These are phyloP conservation scores for Quercus bicolor DNA, from an alignment of 306 rosid genomes.

Conservation along the genomic window DNA sequence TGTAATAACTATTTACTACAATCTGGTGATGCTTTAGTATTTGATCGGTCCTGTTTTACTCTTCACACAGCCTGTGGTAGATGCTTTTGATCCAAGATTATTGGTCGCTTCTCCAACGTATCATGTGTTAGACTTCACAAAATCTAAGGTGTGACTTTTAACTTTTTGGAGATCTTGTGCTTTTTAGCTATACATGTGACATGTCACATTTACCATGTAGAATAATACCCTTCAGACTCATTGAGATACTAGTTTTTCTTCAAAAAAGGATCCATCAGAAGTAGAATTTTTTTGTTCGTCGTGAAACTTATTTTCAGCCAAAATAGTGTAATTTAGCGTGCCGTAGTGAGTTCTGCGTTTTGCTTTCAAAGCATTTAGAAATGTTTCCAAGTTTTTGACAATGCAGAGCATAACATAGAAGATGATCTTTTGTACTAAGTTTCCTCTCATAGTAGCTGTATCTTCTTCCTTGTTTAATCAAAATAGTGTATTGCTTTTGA, in stretches of 20 bases:
- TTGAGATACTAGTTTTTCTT: background rate
- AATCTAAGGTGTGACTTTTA: slow-evolving; percentile 46
- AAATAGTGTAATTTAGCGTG: background rate
- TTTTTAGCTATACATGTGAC: background rate
- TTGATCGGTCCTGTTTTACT: slow-evolving; percentile 9
- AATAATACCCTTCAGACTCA: background rate
- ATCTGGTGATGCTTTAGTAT: background rate
- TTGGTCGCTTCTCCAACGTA: slow-evolving; percentile 75
- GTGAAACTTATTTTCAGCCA: background rate
- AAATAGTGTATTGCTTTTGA: background rate
- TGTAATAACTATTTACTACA: background rate
- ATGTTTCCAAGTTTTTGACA: background rate
- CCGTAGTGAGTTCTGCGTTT: background rate
- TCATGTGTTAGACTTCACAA: slow-evolving; percentile 81
- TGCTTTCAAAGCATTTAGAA: background rate
- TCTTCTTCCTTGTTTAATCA: background rate
- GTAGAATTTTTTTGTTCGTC: background rate
- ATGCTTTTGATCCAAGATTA: slow-evolving; percentile 97
- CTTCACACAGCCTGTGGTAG: slow-evolving; percentile 83
- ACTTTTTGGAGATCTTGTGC: background rate
- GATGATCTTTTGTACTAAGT: background rate
- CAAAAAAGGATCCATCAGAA: background rate
- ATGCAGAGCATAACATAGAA: background rate
- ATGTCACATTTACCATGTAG: background rate
- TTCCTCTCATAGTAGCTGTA: background rate